Base-by-base conservation (phyloP, 306 rosid species). In the Dicorynia guianensis region DNA sequence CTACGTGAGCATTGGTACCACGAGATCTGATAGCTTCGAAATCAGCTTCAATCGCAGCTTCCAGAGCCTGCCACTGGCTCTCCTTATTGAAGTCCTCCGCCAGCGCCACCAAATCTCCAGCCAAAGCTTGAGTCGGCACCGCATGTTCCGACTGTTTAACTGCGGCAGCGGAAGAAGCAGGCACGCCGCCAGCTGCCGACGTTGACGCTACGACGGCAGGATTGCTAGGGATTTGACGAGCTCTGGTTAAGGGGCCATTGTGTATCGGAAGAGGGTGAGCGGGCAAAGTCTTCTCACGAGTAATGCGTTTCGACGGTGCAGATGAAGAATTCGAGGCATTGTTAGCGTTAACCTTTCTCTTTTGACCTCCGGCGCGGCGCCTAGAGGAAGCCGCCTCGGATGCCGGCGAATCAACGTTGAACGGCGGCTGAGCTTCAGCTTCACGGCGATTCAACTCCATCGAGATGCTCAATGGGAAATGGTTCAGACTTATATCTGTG, bases 401-500 rank as follows among this genome's bases (percentile, higher is more conserved):
- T 10, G 88, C 73, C 43, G 91, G 88, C 6, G 90, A 79, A 74
- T 91, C 88, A 33, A 71, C 76, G 65, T 69, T 63, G 10, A 85
- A 81, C 19, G 84, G 55, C 15, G 89, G 86, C 44, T 40, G 79
- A 52, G 76, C 53, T 25, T 78, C 78, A 76, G 91, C 70, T 50
- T 89, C 91, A 30, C 87, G 85, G 79, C 93, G 96, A 75, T 87
- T 93, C 57, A 87, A 97, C 86, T 93, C 98, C 98, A 93, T 93
- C 49, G 60, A 18, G 79, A 47, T 12, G 11, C 19, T 40, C 35
- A 40, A 57, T 46, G 74, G 61, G 13, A 39, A 49, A 20, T 35
- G 63, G 52, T 47, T 49, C 36, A 75, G 59, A n/a, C n/a, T n/a
- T 56, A 69, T 33, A 40, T 72, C 75, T 58, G 67, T 46, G 57